A percentile compares a stretch with the other conserved stretches of the same genome.
phyloP scores from a whole-genome alignment of 2,329 filamentous ascomycete genomes.

The Tolypocladium amazonense region DNA sequence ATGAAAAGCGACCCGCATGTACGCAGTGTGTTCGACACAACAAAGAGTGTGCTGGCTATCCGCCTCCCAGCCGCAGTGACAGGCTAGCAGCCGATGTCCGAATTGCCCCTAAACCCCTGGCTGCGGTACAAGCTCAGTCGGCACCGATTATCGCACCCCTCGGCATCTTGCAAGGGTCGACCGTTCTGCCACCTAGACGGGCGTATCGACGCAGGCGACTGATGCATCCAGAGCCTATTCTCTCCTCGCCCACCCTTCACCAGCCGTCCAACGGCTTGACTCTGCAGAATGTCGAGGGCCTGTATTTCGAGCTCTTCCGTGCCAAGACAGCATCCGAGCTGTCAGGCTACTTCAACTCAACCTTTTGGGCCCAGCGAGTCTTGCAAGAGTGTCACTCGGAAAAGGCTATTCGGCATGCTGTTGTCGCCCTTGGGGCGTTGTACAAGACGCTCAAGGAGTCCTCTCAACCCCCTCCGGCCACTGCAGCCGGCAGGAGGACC shows the following conservation, averaged over 20 bases:
- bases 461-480: conserved; percentile 33
- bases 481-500: conserved; percentile 5
- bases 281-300: conserved; percentile 39
- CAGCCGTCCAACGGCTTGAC: conserved; percentile 33
- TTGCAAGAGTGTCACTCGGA: conserved; percentile 53
- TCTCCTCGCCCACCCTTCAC: conserved; percentile 23
- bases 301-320: conserved; percentile 53
- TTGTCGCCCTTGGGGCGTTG: conserved; percentile 54
- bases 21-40: conserved; percentile 49
- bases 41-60: conserved; percentile 50
- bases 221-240: conserved; percentile 3
- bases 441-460: conserved; percentile 56
- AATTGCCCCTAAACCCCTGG: conserved; percentile 37
- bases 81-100: conserved; percentile 34
- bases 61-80: conserved; percentile 39
- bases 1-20: conserved; percentile 51
- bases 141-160: conserved; percentile 4
- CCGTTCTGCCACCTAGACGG: conserved; percentile 21
- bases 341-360: conserved; percentile 56
- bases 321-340: conserved; percentile 51
- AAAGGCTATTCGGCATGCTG: conserved; percentile 51
- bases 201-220: conserved; percentile 8
- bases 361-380: conserved; percentile 54
- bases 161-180: conserved; percentile 8
- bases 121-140: conserved; percentile 12